Evolutionary conservation across 331 rosid genomes (phyloP).

Genomic region (Telfairia occidentalis): DNA sequence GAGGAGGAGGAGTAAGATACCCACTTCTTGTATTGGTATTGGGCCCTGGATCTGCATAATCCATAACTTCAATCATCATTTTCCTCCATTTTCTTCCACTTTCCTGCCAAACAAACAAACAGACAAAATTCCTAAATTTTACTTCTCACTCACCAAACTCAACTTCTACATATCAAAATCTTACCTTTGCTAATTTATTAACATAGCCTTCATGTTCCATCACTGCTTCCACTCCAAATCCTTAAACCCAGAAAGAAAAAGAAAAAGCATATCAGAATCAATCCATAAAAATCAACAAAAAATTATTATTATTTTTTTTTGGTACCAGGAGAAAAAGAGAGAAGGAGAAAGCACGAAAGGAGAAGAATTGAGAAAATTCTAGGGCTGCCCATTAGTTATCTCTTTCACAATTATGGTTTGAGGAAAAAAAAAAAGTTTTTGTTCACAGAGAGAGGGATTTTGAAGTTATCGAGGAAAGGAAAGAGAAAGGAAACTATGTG

Average conservation of each 20-base stretch:
- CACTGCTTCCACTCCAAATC: conserved; percentile 33
- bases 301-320: too few relatives aligned
- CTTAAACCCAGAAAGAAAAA: conserved; percentile 24
- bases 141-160: neutral
- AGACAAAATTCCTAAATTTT: neutral
- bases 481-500: neutral
- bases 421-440: conserved; percentile 7
- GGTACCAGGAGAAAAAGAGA: conserved; percentile 25
- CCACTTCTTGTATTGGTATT: conserved; percentile 58
- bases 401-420: neutral
- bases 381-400: conserved; percentile 33
- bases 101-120: conserved; percentile 25
- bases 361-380: conserved; percentile 28
- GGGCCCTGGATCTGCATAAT: conserved; percentile 60
- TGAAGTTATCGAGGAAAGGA: neutral
- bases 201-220: conserved; percentile 17
- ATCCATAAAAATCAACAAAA: neutral
- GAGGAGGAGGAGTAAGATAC: conserved; percentile 43
- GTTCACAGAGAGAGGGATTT: neutral
- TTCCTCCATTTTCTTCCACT: conserved; percentile 11
- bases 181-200: conserved; percentile 9
- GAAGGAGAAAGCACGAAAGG: conserved; percentile 37
- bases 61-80: conserved; percentile 29
- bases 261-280: neutral
- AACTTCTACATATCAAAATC: neutral